Evolutionary conservation across 2,329 filamentous ascomycete species (phyloP), one percentile per base, ranked within the genome.

Genomic region (Bimuria novae-zelandiae): DNA sequence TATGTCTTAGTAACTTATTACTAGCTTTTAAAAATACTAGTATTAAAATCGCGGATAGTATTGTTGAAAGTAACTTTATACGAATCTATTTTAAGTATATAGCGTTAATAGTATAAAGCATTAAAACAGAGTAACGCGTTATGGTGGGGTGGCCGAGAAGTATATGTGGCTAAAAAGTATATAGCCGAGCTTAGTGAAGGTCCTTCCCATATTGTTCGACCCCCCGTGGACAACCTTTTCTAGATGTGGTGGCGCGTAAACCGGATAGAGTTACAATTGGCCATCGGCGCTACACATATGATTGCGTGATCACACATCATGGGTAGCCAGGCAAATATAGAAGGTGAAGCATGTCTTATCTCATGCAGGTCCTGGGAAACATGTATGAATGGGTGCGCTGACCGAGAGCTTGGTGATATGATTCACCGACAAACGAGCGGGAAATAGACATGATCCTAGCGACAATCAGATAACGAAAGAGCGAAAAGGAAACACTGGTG

Each of bases 121-220:
- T n/a, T n/a, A n/a, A n/a, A n/a, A n/a, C n/a, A n/a, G n/a, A n/a
- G n/a, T n/a, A n/a, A n/a, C n/a, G n/a, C n/a, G n/a, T n/a, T n/a
- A n/a, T n/a, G n/a, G n/a, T n/a, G n/a, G n/a, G n/a, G n/a, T n/a
- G n/a, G n/a, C n/a, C n/a, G n/a, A n/a, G n/a, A n/a, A n/a, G n/a
- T n/a, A n/a, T n/a, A n/a, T n/a, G n/a, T n/a, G n/a, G n/a, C n/a
- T n/a, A n/a, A n/a, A n/a, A n/a, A n/a, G n/a, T n/a, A n/a, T n/a
- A n/a, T n/a, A n/a, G n/a, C n/a, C n/a, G n/a, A n/a, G n/a, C n/a
- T n/a, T n/a, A n/a, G n/a, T 44, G 25, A 44, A 44, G 41, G 41
- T 44, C 41, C 41, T 44, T 32, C 41, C 41, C 19, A 44, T 32
- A 27, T 32, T 44, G 41, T 22, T 32, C 41, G 27, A 22, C 19